Evolutionary conservation across 2,329 filamentous ascomycete species (phyloP), one percentile per base, ranked within the genome.

Genomic region (Spiromastix sp.): DNA sequence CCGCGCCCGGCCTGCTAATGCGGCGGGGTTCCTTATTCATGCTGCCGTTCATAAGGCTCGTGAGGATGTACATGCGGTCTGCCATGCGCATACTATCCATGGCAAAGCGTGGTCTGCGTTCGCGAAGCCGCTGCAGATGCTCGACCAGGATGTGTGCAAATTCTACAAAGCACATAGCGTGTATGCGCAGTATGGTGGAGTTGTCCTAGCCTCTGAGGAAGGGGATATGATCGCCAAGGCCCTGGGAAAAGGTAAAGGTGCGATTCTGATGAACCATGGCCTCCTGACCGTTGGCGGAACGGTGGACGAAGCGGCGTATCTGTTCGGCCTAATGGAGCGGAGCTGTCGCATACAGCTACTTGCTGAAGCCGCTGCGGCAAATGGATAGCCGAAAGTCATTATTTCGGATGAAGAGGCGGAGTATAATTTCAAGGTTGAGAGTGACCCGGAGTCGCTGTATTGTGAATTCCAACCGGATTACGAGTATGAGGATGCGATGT

Each of bases 231-330:
- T 85, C 42, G 79, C 79, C 2, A 61, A 60, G 8, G 71, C 78
- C 1, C 61, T 86, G 2, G 79, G 79, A 0, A 55, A 63, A 1
- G 80, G 68, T 15, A 73, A 72, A 52, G 79, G 68, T 1, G 67
- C 74, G 42, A 76, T 85, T 30, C 59, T 85, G 33, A 65, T 78
- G 44, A 85, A 85, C 52, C 81, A 85, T 56, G 81, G 81, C 42
- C 59, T 86, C 22, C 56, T 85, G 33, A 82, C 78, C 0, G 79
- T 83, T 0, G 81, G 81, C 3, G 49, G 56, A 5, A 85, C 81
- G 0, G 80, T 85, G 2, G 81, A 85, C 50, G 81, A 85, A 56
- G 81, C 81, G 1, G 76, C 75, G 0, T 85, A 78, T 54, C 55
- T 84, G 34, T 81, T 83, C 50, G 75, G 73, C 0, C 59, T 80